phyloP scores from a whole-genome alignment of 2,329 filamentous ascomycete genomes.

The Gaeumannomyces tritici region DNA sequence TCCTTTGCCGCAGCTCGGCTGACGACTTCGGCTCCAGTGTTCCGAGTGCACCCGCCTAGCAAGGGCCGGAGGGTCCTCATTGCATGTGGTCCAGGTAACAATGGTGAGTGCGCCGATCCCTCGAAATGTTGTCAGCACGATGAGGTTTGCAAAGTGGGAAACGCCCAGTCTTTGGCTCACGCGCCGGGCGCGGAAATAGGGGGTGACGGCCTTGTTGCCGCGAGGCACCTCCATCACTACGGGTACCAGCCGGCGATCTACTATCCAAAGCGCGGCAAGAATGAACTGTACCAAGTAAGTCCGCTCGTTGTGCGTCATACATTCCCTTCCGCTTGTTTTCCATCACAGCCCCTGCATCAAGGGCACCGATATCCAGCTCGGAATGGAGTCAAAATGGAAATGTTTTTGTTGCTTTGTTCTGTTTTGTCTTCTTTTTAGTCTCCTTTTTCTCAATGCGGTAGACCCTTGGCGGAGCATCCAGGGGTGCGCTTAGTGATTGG shows the following conservation, averaged over 20 bases:
- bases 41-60: slow-evolving; percentile 67
- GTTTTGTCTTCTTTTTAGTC: too few species aligned
- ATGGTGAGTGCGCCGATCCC: slow-evolving; percentile 36
- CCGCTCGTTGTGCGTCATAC: too few species aligned
- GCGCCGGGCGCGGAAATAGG: slow-evolving; percentile 36
- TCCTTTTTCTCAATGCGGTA: too few species aligned
- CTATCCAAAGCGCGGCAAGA: slow-evolving; percentile 87
- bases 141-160: too few species aligned
- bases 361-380: too few species aligned
- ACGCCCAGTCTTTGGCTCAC: too few species aligned
- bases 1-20: too few species aligned
- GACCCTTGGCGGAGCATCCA: slow-evolving; percentile 2
- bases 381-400: too few species aligned
- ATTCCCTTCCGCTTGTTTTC: too few species aligned
- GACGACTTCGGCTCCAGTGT: slow-evolving; percentile 44
- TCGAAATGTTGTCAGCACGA: too few species aligned
- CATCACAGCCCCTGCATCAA: too few species aligned
- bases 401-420: too few species aligned
- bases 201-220: slow-evolving; percentile 89
- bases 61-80: slow-evolving; percentile 68
- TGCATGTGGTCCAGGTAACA: slow-evolving; percentile 80
- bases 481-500: slow-evolving; percentile 2
- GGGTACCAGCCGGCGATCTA: slow-evolving; percentile 84
- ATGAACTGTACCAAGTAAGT: slow-evolving; percentile 74
- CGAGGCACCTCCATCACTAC: slow-evolving; percentile 83